phyloP scores from a whole-genome alignment of 805 yeast species.

The Sungouiozyma intestinalis region DNA sequence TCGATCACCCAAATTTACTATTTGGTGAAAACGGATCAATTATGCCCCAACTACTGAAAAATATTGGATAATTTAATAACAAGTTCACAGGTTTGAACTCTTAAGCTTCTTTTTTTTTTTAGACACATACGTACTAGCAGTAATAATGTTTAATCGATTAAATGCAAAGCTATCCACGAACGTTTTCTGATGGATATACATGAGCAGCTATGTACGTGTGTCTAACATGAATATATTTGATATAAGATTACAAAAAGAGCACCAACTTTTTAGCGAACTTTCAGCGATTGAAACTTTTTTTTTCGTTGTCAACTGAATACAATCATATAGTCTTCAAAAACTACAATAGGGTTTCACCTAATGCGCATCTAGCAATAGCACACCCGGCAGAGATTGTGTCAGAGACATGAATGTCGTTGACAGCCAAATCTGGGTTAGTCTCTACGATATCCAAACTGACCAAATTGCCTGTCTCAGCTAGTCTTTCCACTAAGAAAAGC shows the following conservation, averaged over 20 bases:
- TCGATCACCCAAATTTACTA: slow-evolving; percentile 61
- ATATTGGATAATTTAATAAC: no score
- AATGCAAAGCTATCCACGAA: no score
- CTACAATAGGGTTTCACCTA: slow-evolving; percentile 69
- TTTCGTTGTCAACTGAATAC: no score
- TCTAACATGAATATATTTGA: background rate
- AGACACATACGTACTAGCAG: no score
- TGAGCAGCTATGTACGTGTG: background rate
- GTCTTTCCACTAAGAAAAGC: slow-evolving; percentile 79
- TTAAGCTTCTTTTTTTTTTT: no score
- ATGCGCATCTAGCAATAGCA: slow-evolving; percentile 84
- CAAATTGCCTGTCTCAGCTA: slow-evolving; percentile 82
- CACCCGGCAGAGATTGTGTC: slow-evolving; percentile 87
- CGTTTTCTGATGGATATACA: no score
- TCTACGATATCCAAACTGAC: slow-evolving; percentile 88
- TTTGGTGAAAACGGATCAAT: slow-evolving; percentile 51
- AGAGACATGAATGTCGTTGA: slow-evolving; percentile 58
- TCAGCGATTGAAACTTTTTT: background rate
- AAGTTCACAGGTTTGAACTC: no score
- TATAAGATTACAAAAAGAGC: background rate
- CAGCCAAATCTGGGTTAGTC: slow-evolving; percentile 81
- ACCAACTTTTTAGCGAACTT: no score
- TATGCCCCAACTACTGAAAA: slow-evolving; percentile 50
- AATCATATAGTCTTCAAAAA: no score
- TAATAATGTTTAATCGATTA: no score